Conservation (phyloP, 768 basidiomycete species). For the Dictyophora rubrovolvata region DNA sequence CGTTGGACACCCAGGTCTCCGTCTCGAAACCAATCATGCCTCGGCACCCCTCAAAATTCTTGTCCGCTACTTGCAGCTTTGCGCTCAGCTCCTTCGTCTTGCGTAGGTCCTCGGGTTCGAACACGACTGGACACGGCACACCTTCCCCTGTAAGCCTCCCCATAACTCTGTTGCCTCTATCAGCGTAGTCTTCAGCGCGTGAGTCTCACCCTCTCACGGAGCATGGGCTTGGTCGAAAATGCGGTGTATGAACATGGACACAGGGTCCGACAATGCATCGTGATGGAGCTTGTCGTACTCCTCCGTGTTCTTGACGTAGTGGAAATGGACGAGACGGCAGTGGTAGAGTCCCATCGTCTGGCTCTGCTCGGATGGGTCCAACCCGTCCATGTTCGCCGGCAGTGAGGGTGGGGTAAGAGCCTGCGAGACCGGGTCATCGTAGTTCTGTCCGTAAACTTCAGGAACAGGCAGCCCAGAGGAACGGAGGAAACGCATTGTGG, state of each 20-base stretch:
- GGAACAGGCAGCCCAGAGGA: conserved; percentile 22
- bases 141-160: conserved; percentile 32
- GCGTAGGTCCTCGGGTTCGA: conserved; percentile 37
- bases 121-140: conserved; percentile 35
- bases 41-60: conserved; percentile 20
- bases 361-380: conserved; percentile 28
- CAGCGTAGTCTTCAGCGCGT: conserved; percentile 35
- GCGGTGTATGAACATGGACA: conserved; percentile 26
- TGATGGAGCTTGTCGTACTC: conserved; percentile 36
- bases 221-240: conserved; percentile 34
- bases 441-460: conserved; percentile 29
- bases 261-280: conserved; percentile 28
- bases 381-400: conserved; percentile 32
- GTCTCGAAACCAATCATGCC: conserved; percentile 23
- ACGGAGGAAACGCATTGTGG: conserved; percentile 21
- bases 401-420: conserved; percentile 27
- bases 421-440: conserved; percentile 32
- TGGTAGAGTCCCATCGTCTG: conserved; percentile 28
- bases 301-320: conserved; percentile 36
- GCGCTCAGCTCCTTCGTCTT: conserved; percentile 30
- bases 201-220: conserved; percentile 43
- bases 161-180: conserved; percentile 34
- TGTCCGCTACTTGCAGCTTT: conserved; percentile 22
- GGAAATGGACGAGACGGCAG: conserved; percentile 39
- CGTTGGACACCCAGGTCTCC: conserved; percentile 34